These are phyloP conservation scores for Penicillium herquei DNA, from an alignment of 495 filamentous ascomycete species.

Conservation along the genomic window DNA sequence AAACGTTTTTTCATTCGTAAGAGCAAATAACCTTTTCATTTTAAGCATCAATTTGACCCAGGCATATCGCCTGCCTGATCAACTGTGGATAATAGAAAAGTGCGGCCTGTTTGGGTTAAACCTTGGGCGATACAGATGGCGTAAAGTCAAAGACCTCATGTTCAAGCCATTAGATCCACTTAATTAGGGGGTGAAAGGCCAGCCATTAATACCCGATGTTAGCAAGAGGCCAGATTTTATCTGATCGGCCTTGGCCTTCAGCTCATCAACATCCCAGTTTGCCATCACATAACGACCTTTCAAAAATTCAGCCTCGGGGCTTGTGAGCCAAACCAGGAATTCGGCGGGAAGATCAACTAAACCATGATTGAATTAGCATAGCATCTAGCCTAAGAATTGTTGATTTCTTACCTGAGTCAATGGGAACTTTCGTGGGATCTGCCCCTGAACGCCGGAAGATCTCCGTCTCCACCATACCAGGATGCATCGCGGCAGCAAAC, in stretches of 20 bases:
- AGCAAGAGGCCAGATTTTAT: conserved; percentile 23
- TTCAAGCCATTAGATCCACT: no score
- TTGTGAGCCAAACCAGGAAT: conserved; percentile 52
- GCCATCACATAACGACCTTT: conserved; percentile 48
- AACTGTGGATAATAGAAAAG: no score
- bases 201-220: conserved; percentile 14
- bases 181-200: conserved; percentile 13
- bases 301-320: conserved; percentile 47
- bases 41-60: no score
- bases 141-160: no score
- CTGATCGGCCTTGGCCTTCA: conserved; percentile 39
- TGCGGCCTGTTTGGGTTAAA: no score
- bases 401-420: conserved; percentile 29
- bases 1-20: no score
- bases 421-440: conserved; percentile 13
- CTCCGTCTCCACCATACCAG: conserved; percentile 39
- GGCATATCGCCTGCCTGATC: no score
- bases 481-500: conserved; percentile 37
- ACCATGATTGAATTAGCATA: neutral
- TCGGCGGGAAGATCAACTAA: conserved; percentile 38
- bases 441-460: conserved; percentile 25
- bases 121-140: no score
- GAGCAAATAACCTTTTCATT: no score
- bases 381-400: neutral
- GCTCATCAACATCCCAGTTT: conserved; percentile 58